phyloP scores from a whole-genome alignment of 805 yeast species.

The Lipomyces yamanashiensis region DNA sequence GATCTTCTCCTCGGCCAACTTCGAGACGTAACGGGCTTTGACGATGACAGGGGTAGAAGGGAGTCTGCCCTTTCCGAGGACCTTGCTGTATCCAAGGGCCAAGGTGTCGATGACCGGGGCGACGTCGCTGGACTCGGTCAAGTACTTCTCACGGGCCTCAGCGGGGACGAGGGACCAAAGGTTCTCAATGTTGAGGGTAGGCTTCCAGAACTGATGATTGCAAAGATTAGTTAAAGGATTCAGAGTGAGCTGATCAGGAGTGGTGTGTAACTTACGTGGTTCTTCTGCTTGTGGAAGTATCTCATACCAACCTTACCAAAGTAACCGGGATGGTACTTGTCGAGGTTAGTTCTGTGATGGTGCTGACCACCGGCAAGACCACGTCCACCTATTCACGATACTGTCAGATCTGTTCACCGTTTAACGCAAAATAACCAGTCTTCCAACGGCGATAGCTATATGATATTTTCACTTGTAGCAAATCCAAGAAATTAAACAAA shows the following conservation, averaged over 20 bases:
- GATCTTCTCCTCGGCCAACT: slow-evolving; percentile 99
- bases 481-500: background rate
- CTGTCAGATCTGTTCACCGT: background rate
- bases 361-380: slow-evolving; percentile 99
- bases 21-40: slow-evolving; percentile 98
- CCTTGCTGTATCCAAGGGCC: slow-evolving; percentile 99
- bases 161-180: slow-evolving; percentile 96
- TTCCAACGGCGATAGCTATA: too few species aligned
- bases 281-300: slow-evolving; percentile 46
- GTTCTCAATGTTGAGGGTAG: slow-evolving; percentile 96
- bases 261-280: slow-evolving; percentile 35
- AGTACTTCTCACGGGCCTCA: slow-evolving; percentile 92
- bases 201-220: slow-evolving; percentile 66
- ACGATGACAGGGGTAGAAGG: slow-evolving; percentile 99
- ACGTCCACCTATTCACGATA: slow-evolving; percentile 73
- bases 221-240: background rate
- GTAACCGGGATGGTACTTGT: slow-evolving; percentile 99
- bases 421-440: too few species aligned
- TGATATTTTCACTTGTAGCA: too few species aligned
- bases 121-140: slow-evolving; percentile 80
- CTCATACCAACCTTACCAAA: slow-evolving; percentile 99
- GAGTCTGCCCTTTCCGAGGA: slow-evolving; percentile 97
- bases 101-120: slow-evolving; percentile 99
- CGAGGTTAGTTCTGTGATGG: slow-evolving; percentile 99
- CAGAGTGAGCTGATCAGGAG: background rate